Evolutionary conservation across 805 yeast species (phyloP), one percentile per base, ranked within the genome.

Genomic region (Lachancea thermotolerans): DNA sequence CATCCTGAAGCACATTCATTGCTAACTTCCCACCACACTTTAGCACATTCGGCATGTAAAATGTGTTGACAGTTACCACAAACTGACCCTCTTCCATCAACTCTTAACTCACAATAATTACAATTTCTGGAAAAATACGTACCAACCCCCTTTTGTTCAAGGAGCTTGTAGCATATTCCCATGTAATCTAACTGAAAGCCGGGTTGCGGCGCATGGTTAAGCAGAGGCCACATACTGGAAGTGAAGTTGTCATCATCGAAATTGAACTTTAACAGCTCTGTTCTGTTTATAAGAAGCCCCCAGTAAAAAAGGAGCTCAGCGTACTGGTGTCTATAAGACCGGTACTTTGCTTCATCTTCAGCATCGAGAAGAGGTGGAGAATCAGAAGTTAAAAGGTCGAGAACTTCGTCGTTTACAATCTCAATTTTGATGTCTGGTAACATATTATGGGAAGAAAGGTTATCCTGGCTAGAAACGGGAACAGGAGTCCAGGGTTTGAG

Each of bases 1-100:
- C 96, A 88, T 0, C 95, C 96, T 38, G 85, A 75, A 0, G 95
- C 81, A 63, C 96, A 87, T 54, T 82, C 85, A 0, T 51, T 51
- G 46, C 69, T 66, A 8, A 60, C 67, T 1, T 60, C 54, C 87
- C 95, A 88, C 96, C 98, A 90, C 41, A 73, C 73, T 15, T 72
- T 65, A 0, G 95, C 93, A 67, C 98, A 90, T 17, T 70, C 69
- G 2, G 86, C 75, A 59, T 90, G 98, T 52, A 85, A 56, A 2
- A 85, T 70, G 64, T 91, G 97, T 45, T 79, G 83, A 64, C 98
- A 90, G 25, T 69, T 68, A 5, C 77, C 73, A 58, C 98, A 90
- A 0, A 78, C 74, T 28, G 81, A 79, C 28, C 83, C 70, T 50
- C 83, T 67, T 49, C 81, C 80, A 1, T 70, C 66, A 0, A 84